Conservation (phyloP, 768 basidiomycete species). For the Suillus variegatus region DNA sequence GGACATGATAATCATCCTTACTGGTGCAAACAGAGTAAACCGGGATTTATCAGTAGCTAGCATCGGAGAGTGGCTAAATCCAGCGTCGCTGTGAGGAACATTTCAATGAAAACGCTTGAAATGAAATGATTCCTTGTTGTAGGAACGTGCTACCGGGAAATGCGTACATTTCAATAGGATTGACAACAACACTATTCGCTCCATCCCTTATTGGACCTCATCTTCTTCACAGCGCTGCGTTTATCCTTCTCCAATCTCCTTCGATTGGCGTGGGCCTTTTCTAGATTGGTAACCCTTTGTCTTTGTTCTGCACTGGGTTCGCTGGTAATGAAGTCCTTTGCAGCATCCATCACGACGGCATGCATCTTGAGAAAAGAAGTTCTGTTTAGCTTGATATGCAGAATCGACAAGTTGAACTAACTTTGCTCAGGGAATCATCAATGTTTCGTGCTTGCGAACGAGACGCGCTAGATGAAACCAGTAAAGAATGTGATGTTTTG, state of each 20-base stretch:
- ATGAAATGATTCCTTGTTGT: constrained; percentile 11
- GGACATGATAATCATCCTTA: constrained; percentile 21
- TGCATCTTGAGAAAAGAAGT: constrained; percentile 25
- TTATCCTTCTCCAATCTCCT: constrained; percentile 28
- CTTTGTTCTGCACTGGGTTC: constrained; percentile 27
- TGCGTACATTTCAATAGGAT: not conserved
- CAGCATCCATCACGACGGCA: constrained; percentile 23
- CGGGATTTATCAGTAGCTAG: constrained; percentile 70
- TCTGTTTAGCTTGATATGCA: not conserved
- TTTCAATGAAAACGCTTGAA: constrained; percentile 69
- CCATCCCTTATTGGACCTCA: constrained; percentile 30
- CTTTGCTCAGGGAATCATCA: constrained; percentile 72
- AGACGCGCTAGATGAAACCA: constrained; percentile 66
- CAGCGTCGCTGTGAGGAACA: constrained; percentile 63
- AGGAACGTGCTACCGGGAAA: too few relatives aligned
- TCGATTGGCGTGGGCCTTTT: constrained; percentile 21
- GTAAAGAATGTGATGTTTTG: constrained; percentile 64
- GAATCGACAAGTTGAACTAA: constrained; percentile 22
- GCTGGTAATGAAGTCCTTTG: constrained; percentile 23
- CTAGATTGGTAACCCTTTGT: constrained; percentile 24
- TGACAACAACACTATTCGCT: not conserved
- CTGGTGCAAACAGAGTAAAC: constrained; percentile 66
- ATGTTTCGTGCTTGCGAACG: constrained; percentile 82
- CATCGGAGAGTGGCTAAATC: constrained; percentile 67
- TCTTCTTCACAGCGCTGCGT: constrained; percentile 26